Base-by-base conservation (phyloP, 108 stramenopile genomes). In the Seminavis robusta region DNA sequence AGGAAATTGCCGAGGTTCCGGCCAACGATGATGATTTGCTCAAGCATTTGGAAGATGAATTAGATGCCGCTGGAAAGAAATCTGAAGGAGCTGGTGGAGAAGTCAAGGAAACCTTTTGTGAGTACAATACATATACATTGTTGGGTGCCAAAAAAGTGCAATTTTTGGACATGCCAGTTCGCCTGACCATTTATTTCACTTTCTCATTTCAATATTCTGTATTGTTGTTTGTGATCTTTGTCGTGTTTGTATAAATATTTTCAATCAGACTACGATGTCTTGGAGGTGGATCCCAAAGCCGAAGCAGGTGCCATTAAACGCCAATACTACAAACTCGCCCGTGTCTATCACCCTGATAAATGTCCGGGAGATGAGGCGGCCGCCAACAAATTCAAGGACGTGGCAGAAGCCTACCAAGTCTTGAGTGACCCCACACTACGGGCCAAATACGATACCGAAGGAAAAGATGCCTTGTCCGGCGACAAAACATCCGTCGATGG, bases 281-380 rank as follows among this genome's bases (percentile, higher is more conserved):
- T 95, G 33, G 87, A 76, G 25, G 52, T 95, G 23, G 52, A 67
- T n/a, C 60, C 78, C 8, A 77, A 77, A 41, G 89, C 87, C 16
- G 67, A 80, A 24, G 61, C 80, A 25, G 51, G 62, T 7, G 77
- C 71, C 47, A 90, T 98, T 33, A 93, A 94, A 57, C 86, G 94
- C 47, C 80, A 88, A 16, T 98, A 98, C 65, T 92, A 87, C 59
- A 52, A 82, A 36, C 47, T 90, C 25, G 94, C 97, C 9, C 61
- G 91, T 31, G 89, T 94, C 54, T 86, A 77, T 49, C 89, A 93
- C 49, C 96, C 96, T 1, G 93, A 90, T 65, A 69, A 69, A 33
- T 72, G 71, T 19, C 84, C 80, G 33, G 69, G 77, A 20, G 72
- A 84, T 43, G 19, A 36, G 19, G 73, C 73, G 23, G 84, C 83